These are phyloP conservation scores for Colletotrichum chlorophyti DNA, from an alignment of 2,329 filamentous ascomycete species.

Conservation along the genomic window DNA sequence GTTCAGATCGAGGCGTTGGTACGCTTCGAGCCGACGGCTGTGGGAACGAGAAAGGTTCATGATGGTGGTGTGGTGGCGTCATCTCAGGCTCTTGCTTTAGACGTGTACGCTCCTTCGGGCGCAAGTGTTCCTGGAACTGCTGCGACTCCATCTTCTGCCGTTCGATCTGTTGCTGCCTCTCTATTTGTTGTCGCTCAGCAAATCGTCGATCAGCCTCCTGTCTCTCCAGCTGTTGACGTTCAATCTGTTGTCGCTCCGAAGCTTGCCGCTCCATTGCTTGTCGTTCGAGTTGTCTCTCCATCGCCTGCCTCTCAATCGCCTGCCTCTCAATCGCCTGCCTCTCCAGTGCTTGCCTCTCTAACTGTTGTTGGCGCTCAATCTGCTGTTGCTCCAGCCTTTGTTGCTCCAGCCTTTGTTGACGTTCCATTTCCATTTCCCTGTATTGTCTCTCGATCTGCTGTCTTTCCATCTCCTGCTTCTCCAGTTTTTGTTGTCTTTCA, in stretches of 20 bases:
- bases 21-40: conserved; percentile 45
- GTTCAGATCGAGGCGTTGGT: conserved; percentile 46
- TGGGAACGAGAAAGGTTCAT: conserved; percentile 51
- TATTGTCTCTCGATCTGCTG: conserved; percentile 31
- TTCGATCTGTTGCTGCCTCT: conserved; percentile 33
- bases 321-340: conserved; percentile 31
- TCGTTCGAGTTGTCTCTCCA: conserved; percentile 31
- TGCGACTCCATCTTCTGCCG: conserved; percentile 40
- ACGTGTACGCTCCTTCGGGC: conserved; percentile 32
- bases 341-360: conserved; percentile 37
- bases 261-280: neutral
- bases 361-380: conserved; percentile 35
- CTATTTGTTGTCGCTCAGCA: conserved; percentile 31
- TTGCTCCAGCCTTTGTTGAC: conserved; percentile 9
- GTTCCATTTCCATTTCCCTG: conserved; percentile 32
- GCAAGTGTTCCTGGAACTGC: conserved; percentile 38
- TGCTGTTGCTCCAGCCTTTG: neutral
- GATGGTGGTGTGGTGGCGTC: conserved; percentile 45
- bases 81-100: conserved; percentile 60
- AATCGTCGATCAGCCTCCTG: conserved; percentile 22
- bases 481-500: conserved; percentile 33
- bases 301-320: conserved; percentile 33
- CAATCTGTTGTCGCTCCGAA: conserved; percentile 19
- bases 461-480: conserved; percentile 35
- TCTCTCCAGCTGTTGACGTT: conserved; percentile 39